phyloP scores from a whole-genome alignment of 108 stramenopile species.

The Craspedostauros australis region DNA sequence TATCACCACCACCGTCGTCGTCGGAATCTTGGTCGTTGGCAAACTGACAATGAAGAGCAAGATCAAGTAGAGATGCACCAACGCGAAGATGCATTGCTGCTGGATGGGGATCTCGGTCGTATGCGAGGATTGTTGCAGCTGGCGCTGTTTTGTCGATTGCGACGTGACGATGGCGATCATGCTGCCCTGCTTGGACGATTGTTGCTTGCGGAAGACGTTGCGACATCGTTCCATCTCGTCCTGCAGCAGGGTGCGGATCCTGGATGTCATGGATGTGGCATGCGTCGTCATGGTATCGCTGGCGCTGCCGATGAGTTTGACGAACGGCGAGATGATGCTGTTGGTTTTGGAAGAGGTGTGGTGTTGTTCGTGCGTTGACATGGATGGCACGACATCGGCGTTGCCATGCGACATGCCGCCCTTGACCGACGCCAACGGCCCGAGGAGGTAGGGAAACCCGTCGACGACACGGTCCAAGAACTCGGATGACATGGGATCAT shows the following conservation, averaged over 20 bases:
- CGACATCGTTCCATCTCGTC: conserved; percentile 35
- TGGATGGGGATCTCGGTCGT: too few species aligned
- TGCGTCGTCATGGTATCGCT: conserved; percentile 18
- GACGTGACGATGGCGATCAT: conserved; percentile 3
- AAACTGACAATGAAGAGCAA: conserved; percentile 73
- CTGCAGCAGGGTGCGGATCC: conserved; percentile 26
- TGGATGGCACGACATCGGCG: conserved; percentile 1
- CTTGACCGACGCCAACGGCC: conserved; percentile 67
- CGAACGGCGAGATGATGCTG: too few species aligned
- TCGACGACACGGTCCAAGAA: conserved; percentile 65
- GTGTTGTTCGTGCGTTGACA: conserved; percentile 9
- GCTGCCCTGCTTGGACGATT: conserved; percentile 16
- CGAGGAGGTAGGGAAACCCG: conserved; percentile 80
- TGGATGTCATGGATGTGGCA: conserved; percentile 19
- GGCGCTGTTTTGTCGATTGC: conserved; percentile 6
- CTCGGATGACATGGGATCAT: conserved; percentile 76
- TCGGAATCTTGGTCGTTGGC: conserved; percentile 47
- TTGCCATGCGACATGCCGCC: conserved; percentile 37
- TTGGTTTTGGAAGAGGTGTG: conserved; percentile 16
- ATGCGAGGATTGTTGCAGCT: conserved; percentile 34
- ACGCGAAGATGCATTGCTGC: conserved; percentile 50
- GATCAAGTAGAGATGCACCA: conserved; percentile 75
- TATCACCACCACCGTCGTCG: conserved; percentile 37
- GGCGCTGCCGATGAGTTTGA: conserved; percentile 23
- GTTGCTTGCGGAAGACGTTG: conserved; percentile 21